Conservation (phyloP, 257 asterid genomes). For the Gentiana dahurica region DNA sequence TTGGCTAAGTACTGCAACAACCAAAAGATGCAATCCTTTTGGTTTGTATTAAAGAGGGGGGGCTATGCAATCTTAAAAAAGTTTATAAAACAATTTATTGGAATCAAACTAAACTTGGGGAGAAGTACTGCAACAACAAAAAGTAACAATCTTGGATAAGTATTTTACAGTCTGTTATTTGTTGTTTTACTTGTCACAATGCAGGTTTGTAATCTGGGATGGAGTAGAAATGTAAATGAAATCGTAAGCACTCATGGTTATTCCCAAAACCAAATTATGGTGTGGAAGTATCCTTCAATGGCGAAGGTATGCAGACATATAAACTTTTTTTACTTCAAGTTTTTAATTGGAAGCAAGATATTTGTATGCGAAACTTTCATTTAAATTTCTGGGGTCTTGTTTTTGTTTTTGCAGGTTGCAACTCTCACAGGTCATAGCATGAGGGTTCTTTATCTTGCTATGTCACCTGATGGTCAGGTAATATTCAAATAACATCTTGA, state of each 20-base stretch:
- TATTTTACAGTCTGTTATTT: too few species aligned
- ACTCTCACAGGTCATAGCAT: constrained; percentile 87
- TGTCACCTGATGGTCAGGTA: constrained; percentile 99
- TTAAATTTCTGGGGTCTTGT: not conserved
- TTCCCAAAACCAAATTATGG: constrained; percentile 95
- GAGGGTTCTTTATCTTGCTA: constrained; percentile 83
- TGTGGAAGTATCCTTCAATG: constrained; percentile 97
- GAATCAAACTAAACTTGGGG: too few species aligned
- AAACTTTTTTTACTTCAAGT: not conserved
- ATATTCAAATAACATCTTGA: too few species aligned
- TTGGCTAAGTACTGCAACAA: too few species aligned
- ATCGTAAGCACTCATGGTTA: constrained; percentile 97
- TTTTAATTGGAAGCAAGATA: too few species aligned
- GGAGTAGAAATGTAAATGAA: constrained; percentile 97
- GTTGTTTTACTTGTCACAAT: not conserved
- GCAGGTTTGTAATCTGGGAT: constrained; percentile 87
- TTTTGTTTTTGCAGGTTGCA: constrained; percentile 52
- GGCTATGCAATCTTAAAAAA: too few species aligned
- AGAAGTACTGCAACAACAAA: too few species aligned
- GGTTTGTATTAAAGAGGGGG: too few species aligned
- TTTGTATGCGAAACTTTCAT: not conserved
- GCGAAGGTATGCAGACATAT: constrained; percentile 39
- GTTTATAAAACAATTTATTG: too few species aligned
- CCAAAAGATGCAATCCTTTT: too few species aligned
- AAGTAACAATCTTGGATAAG: too few species aligned